These are phyloP conservation scores for Bretziella fagacearum DNA, from an alignment of 2,329 filamentous ascomycete species.

Conservation along the genomic window DNA sequence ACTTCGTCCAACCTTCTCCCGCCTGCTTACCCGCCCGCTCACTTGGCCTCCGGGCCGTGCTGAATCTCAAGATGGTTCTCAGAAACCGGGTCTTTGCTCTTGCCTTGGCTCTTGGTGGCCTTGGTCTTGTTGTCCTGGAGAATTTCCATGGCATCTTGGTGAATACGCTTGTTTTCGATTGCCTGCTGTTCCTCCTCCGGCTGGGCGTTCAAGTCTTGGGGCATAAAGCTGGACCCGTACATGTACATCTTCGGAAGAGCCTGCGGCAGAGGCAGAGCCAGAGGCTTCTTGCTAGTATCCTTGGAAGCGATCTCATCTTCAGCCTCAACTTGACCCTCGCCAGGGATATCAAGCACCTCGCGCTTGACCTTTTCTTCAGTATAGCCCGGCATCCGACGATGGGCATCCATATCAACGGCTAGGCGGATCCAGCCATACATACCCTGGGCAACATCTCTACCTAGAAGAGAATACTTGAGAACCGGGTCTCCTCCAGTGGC, in stretches of 20 bases:
- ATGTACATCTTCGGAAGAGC: slow-evolving; percentile 15
- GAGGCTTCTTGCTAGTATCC: slow-evolving; percentile 4
- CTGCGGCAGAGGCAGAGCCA: slow-evolving; percentile 9
- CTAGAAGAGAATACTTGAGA: slow-evolving; percentile 40
- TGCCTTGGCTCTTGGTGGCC: background rate
- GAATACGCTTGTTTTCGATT: slow-evolving; percentile 1
- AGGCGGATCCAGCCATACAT: slow-evolving; percentile 39
- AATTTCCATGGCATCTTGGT: background rate
- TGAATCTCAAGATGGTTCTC: slow-evolving; percentile 8
- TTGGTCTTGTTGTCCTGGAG: background rate
- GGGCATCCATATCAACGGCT: slow-evolving; percentile 26
- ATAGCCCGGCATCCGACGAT: slow-evolving; percentile 15
- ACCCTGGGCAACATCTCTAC: slow-evolving; percentile 33
- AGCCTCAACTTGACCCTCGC: background rate
- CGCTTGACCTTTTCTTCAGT: background rate
- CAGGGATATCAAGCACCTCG: background rate
- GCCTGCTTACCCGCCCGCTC: too few species aligned
- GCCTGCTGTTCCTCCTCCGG: background rate
- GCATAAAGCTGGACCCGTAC: slow-evolving; percentile 12
- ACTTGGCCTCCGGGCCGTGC: background rate
- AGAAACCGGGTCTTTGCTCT: background rate
- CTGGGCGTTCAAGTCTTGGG: slow-evolving; percentile 10
- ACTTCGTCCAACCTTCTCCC: too few species aligned
- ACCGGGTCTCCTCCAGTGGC: slow-evolving; percentile 36
- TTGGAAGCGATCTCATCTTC: background rate